phyloP scores from a whole-genome alignment of 2,329 filamentous ascomycete genomes.

The Diatrype stigma region DNA sequence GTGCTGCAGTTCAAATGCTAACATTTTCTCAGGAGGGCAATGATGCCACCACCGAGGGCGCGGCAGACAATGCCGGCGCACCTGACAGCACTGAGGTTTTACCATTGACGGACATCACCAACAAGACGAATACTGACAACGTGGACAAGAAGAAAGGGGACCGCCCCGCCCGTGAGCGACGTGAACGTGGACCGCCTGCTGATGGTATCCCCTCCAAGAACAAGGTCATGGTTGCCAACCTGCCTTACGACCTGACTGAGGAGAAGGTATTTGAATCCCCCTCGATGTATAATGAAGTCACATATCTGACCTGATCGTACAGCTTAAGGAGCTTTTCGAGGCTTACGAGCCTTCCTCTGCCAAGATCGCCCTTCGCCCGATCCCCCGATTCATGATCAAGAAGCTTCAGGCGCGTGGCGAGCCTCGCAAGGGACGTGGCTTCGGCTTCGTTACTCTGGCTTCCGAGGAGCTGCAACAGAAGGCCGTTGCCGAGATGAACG shows the following conservation, averaged over 20 bases:
- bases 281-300: not conserved
- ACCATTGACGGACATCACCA: slow-evolving; percentile 53
- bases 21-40: slow-evolving; percentile 30
- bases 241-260: slow-evolving; percentile 96
- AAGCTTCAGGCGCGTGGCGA: slow-evolving; percentile 98
- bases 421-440: slow-evolving; percentile 97
- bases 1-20: slow-evolving; percentile 11
- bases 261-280: slow-evolving; percentile 67
- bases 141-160: slow-evolving; percentile 35
- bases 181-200: slow-evolving; percentile 90
- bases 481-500: slow-evolving; percentile 97
- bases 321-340: slow-evolving; percentile 97
- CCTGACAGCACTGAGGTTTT: slow-evolving; percentile 50
- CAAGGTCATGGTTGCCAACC: slow-evolving; percentile 99
- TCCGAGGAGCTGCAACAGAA: slow-evolving; percentile 97
- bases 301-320: slow-evolving; percentile 22
- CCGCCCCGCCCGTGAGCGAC: slow-evolving; percentile 56
- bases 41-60: slow-evolving; percentile 41
- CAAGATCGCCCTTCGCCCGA: slow-evolving; percentile 97
- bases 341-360: slow-evolving; percentile 89
- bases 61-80: slow-evolving; percentile 42
- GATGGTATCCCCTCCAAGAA: slow-evolving; percentile 98
- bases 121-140: slow-evolving; percentile 38
- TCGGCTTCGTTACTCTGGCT: slow-evolving; percentile 94
- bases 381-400: slow-evolving; percentile 99